A percentile compares a stretch with the other conserved stretches of the same genome.
Evolutionary conservation across 352 stramenopile species (phyloP).

Genomic region (Pythium utonaiense): DNA sequence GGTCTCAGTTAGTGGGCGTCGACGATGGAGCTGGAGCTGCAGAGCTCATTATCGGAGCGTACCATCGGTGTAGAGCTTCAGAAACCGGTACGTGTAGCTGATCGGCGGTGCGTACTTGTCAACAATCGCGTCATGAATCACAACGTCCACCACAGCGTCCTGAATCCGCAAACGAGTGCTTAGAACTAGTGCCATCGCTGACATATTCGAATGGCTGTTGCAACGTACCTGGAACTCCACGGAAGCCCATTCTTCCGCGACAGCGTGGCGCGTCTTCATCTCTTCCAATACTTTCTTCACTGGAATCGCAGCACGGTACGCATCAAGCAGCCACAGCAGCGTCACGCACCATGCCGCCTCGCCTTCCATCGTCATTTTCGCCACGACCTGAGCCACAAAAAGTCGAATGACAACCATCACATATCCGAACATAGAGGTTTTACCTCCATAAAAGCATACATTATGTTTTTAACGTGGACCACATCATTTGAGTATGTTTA

Average conservation of each 20-base stretch:
- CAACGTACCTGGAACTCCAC: conserved; percentile 52
- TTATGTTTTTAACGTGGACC: not conserved
- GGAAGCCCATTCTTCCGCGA: conserved; percentile 35
- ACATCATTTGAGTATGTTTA: not conserved
- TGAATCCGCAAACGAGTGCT: too few species aligned
- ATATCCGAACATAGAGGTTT: not conserved
- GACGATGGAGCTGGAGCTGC: not conserved
- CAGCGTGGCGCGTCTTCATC: conserved; percentile 32
- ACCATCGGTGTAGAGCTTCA: conserved; percentile 69
- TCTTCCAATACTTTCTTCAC: conserved; percentile 35
- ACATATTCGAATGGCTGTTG: not conserved
- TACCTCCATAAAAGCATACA: not conserved
- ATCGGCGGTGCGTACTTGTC: conserved; percentile 57
- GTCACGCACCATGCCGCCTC: not conserved
- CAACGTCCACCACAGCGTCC: conserved; percentile 44
- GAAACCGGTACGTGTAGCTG: conserved; percentile 65
- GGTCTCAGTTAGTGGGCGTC: not conserved
- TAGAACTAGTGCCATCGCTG: too few species aligned
- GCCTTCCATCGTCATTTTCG: not conserved
- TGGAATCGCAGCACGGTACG: conserved; percentile 65
- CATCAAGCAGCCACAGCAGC: conserved; percentile 44
- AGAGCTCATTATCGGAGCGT: not conserved
- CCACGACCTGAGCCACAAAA: not conserved
- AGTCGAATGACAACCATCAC: not conserved
- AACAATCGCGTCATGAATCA: conserved; percentile 53